Evolutionary conservation across 1,139 yeast genomes (phyloP), one percentile per base, ranked within the genome.

Genomic region (Geotrichum restrictum): DNA sequence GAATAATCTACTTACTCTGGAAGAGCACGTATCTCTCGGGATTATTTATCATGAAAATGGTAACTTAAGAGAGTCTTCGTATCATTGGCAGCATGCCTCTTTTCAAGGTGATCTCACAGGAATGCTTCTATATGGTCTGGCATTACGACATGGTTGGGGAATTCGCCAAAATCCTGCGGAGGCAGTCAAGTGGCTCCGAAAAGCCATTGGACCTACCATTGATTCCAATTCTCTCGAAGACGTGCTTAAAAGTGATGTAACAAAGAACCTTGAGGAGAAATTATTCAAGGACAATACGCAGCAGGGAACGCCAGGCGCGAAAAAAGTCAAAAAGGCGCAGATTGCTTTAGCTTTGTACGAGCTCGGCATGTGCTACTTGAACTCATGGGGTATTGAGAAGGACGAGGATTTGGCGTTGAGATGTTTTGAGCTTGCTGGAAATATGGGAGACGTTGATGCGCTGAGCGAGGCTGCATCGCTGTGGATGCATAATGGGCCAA

Each of bases 131-230:
- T 86, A 85, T 64, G 88, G 91, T 0, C 68, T 84, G 59, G 85
- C 93, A 0, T 68, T 86, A 32, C 73, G 85, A 53, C 74, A 78
- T 53, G 95, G 94, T 0, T 82, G 82, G 68, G 95, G 95, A 0
- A 81, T 83, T 14, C 75, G 80, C 29, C 78, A 76, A 55, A 83
- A 83, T 64, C 78, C 80, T 45, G 63, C 70, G 13, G 79, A 76
- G 52, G 80, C 89, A 1, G 73, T 83, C 43, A 71, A 74, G 55
- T 85, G 89, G 87, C 71, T 87, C 3, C 75, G 80, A 58, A 68
- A 65, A 52, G 81, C 83, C 0, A 67, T 66, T 59, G 75, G 74
- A 21, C 70, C 55, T 27, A 48, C 56, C 11, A 51, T 54, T 41
- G 54, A 51, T 37, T 40, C 41, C n/a, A 37, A 36, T 31, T 40